A percentile compares a stretch with the other conserved stretches of the same genome.
Conservation (phyloP, 345 rosid species). For the Streptanthus diversifolius region DNA sequence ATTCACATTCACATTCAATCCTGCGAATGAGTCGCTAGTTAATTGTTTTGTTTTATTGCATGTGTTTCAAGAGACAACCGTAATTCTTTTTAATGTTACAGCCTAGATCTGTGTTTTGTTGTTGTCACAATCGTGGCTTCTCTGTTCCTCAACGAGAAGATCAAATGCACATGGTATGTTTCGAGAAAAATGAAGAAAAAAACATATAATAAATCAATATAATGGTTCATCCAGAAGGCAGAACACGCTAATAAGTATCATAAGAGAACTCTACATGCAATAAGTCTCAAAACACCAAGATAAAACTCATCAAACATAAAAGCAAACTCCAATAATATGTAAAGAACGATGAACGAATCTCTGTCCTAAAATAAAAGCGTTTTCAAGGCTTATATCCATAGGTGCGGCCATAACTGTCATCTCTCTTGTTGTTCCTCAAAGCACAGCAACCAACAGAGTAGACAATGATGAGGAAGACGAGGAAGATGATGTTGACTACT, state of each 20-base stretch:
- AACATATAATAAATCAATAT: conserved; percentile 15
- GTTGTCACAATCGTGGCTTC: not conserved
- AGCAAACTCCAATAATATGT: not conserved
- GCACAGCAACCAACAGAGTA: conserved; percentile 97
- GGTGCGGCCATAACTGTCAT: conserved; percentile 28
- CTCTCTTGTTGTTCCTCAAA: conserved; percentile 79
- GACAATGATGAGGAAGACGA: conserved; percentile 72
- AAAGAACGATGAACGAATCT: conserved; percentile 20
- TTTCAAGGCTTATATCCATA: conserved; percentile 39
- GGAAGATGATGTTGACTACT: conserved; percentile 67
- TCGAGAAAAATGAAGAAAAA: not conserved
- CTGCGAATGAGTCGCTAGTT: not conserved
- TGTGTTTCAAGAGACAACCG: not conserved
- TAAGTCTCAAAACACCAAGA: conserved; percentile 19
- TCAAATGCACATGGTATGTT: not conserved
- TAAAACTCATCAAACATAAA: conserved; percentile 6
- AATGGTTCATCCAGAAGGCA: conserved; percentile 16
- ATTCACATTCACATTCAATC: not conserved
- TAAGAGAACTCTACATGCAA: conserved; percentile 25
- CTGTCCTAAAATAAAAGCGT: conserved; percentile 17
- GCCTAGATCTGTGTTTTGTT: not conserved
- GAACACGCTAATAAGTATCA: conserved; percentile 12
- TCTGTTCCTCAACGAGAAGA: not conserved
- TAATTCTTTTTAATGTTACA: not conserved
- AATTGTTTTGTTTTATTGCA: not conserved